phyloP scores from a whole-genome alignment of 345 rosid species.

The Populus nigra region DNA sequence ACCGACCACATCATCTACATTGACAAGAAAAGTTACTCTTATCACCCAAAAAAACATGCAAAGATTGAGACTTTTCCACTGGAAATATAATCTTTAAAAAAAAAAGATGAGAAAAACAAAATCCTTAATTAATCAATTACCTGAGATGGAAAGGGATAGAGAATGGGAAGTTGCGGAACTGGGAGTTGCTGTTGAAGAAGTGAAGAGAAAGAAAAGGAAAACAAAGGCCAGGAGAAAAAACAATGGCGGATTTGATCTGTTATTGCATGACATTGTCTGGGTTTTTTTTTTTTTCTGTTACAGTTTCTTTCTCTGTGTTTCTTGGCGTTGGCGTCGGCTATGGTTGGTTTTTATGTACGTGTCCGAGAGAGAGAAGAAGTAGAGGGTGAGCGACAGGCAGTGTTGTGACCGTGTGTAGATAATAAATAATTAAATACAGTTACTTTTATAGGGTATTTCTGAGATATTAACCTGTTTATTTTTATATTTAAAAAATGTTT shows the following conservation, averaged over 20 bases:
- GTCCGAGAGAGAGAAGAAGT: neutral
- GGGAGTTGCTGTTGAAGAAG: constrained; percentile 5
- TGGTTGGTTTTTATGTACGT: neutral
- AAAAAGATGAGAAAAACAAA: too few species aligned
- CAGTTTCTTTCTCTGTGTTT: neutral
- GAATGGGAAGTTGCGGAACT: neutral
- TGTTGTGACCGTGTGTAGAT: neutral
- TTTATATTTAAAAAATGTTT: too few species aligned
- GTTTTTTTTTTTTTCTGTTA: neutral
- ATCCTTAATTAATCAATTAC: neutral
- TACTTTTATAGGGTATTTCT: neutral
- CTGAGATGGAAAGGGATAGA: constrained; percentile 7
- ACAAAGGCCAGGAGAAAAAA: constrained; percentile 1
- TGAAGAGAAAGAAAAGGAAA: constrained; percentile 3
- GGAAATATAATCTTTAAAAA: neutral
- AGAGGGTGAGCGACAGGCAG: neutral
- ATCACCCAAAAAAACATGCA: neutral
- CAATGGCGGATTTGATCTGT: constrained; percentile 5
- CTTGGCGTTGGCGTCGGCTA: neutral
- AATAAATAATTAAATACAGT: neutral
- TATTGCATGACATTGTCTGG: neutral
- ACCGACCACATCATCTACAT: constrained; percentile 7
- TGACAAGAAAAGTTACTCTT: neutral
- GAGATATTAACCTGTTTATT: neutral
- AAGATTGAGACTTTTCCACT: neutral